These are phyloP conservation scores for Danielozyma ontarioensis DNA, from an alignment of 805 yeast species.

Conservation along the genomic window DNA sequence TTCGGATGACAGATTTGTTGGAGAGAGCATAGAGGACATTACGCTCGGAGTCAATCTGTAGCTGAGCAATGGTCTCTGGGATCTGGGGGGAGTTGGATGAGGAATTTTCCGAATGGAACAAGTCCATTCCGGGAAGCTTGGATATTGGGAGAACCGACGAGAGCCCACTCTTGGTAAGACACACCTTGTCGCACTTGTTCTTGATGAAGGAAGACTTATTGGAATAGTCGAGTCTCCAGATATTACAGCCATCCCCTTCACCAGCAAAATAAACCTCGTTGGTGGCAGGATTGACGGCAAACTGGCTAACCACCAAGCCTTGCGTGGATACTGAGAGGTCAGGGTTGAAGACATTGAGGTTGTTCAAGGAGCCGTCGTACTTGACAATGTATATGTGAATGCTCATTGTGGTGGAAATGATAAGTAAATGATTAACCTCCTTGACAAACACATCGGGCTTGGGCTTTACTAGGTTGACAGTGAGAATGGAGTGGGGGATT, in stretches of 20 bases:
- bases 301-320: conserved; percentile 66
- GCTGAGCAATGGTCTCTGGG: conserved; percentile 58
- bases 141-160: conserved; percentile 32
- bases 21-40: conserved; percentile 77
- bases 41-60: conserved; percentile 74
- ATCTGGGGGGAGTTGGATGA: conserved; percentile 12
- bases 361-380: conserved; percentile 35
- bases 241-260: conserved; percentile 65
- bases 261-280: conserved; percentile 84
- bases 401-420: conserved; percentile 77
- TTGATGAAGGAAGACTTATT: conserved; percentile 83
- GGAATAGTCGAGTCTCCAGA: conserved; percentile 86
- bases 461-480: conserved; percentile 77
- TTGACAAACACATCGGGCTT: conserved; percentile 76
- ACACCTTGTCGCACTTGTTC: conserved; percentile 75
- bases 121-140: conserved; percentile 29
- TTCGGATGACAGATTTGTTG: conserved; percentile 73
- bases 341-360: conserved; percentile 72
- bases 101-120: conserved; percentile 19
- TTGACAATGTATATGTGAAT: conserved; percentile 74
- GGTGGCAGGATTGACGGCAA: conserved; percentile 54
- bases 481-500: conserved; percentile 67
- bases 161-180: conserved; percentile 65
- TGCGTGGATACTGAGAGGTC: conserved; percentile 75
- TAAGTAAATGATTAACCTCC: conserved; percentile 63